Percentiles rank a stretch among this genome's conserved stretches.
These are phyloP conservation scores for Sphenostylis stenocarpa DNA, from an alignment of 306 rosid species.

Conservation along the genomic window DNA sequence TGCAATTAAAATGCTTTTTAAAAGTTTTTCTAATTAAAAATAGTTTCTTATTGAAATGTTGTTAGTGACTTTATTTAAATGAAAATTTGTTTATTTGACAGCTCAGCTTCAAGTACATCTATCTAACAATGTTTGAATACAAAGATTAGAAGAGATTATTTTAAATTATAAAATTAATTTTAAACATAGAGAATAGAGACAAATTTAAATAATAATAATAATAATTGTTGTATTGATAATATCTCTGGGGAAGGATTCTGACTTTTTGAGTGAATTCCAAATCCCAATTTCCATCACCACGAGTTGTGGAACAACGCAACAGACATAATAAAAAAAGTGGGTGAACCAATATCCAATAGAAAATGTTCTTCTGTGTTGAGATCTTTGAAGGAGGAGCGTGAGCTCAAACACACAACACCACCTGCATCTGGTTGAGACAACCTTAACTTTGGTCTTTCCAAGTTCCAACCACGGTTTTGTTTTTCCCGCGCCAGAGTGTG, in stretches of 20 bases:
- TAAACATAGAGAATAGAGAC: no score
- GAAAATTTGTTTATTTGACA: no score
- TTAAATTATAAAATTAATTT: no score
- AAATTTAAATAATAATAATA: neutral
- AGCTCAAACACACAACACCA: conserved; percentile 2
- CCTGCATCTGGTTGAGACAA: neutral
- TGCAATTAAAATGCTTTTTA: no score
- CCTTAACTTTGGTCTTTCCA: neutral
- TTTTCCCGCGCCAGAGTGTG: neutral
- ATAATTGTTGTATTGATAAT: neutral
- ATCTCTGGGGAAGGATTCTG: neutral
- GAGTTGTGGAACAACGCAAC: neutral
- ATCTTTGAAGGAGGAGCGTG: conserved; percentile 23
- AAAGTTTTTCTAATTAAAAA: no score
- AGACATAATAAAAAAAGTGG: neutral
- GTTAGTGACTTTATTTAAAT: no score
- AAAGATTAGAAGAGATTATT: no score
- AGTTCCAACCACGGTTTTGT: neutral
- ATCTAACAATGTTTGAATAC: no score
- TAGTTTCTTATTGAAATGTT: no score
- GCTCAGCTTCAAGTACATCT: no score
- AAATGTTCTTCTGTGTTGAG: neutral
- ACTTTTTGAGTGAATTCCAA: neutral
- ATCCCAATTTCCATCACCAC: neutral
- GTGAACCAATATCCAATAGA: conserved; percentile 28